Percentiles rank a stretch among this genome's conserved stretches.
Conservation (phyloP, 2,329 filamentous ascomycete species). For the Xylaria sp. region DNA sequence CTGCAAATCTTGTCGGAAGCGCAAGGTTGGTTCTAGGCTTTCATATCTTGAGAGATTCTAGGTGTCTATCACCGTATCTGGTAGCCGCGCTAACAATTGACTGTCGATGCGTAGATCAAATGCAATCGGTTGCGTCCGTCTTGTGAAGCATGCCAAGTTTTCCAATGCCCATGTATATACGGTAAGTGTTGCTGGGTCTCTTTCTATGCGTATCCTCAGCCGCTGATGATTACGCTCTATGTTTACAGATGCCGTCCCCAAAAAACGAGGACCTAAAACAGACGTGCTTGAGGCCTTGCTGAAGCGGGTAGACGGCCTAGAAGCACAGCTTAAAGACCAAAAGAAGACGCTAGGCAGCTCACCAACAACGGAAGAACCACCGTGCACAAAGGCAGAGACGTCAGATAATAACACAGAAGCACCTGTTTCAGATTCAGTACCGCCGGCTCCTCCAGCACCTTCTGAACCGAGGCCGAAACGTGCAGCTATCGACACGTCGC, state of each 20-base stretch:
- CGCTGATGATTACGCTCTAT: constrained; percentile 34
- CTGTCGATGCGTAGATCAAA: constrained; percentile 74
- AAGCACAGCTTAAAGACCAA: constrained; percentile 80
- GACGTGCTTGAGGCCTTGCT: constrained; percentile 86
- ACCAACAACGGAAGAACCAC: constrained; percentile 51
- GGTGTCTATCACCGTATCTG: constrained; percentile 14
- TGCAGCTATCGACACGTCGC: constrained; percentile 52
- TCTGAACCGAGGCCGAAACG: constrained; percentile 57
- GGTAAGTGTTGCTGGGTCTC: constrained; percentile 63
- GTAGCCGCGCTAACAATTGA: constrained; percentile 41
- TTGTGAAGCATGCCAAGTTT: constrained; percentile 89
- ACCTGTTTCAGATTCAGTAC: constrained; percentile 38
- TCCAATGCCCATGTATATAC: constrained; percentile 88
- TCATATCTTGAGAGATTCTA: constrained; percentile 11
- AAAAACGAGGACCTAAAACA: constrained; percentile 90
- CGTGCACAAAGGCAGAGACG: constrained; percentile 46
- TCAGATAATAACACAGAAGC: constrained; percentile 41
- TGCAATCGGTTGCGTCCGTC: constrained; percentile 86
- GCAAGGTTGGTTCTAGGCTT: constrained; percentile 72
- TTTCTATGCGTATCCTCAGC: constrained; percentile 5
- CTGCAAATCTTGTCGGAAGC: constrained; percentile 92
- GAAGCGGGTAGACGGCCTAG: constrained; percentile 86
- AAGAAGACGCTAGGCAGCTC: constrained; percentile 58
- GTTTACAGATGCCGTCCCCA: constrained; percentile 80
- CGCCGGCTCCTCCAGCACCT: constrained; percentile 47